phyloP scores from a whole-genome alignment of 2,329 filamentous ascomycete species.

The Metarhizium robertsii region DNA sequence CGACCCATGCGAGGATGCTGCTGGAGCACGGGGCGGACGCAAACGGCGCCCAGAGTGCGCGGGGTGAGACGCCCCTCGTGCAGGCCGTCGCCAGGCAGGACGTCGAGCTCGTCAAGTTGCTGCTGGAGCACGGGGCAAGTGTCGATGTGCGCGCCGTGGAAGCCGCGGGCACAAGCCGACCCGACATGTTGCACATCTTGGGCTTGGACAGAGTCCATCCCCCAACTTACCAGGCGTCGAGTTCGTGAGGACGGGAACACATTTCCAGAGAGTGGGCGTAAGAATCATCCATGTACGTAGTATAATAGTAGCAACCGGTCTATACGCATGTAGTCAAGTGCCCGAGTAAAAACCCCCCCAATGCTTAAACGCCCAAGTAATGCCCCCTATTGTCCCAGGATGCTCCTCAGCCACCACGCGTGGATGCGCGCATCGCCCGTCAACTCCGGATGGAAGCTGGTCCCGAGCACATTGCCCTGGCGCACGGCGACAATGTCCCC shows the following conservation, averaged over 20 bases:
- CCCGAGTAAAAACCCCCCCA: too few species aligned
- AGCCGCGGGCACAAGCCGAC: conserved; percentile 1
- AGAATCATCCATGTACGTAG: too few species aligned
- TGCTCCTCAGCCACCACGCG: conserved; percentile 67
- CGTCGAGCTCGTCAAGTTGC: conserved; percentile 16
- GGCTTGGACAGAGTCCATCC: conserved; percentile 8
- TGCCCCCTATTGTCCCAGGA: conserved; percentile 40
- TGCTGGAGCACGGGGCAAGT: conserved; percentile 19
- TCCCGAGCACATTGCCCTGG: conserved; percentile 88
- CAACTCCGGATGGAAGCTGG: conserved; percentile 91
- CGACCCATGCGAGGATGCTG: too few species aligned
- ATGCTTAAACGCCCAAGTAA: not conserved
- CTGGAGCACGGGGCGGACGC: too few species aligned
- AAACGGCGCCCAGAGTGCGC: too few species aligned
- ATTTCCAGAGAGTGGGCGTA: too few species aligned
- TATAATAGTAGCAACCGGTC: too few species aligned
- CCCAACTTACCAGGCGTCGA: not conserved
- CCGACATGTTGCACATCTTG: conserved; percentile 17
- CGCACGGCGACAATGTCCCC: conserved; percentile 81
- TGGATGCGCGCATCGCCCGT: conserved; percentile 85
- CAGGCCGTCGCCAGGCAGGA: conserved; percentile 20
- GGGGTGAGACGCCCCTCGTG: conserved; percentile 18
- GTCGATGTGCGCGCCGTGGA: conserved; percentile 8
- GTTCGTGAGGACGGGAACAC: too few species aligned
- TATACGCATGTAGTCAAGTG: too few species aligned